Evolutionary conservation across 768 basidiomycete genomes (phyloP).

Genomic region (Mycena filopes): DNA sequence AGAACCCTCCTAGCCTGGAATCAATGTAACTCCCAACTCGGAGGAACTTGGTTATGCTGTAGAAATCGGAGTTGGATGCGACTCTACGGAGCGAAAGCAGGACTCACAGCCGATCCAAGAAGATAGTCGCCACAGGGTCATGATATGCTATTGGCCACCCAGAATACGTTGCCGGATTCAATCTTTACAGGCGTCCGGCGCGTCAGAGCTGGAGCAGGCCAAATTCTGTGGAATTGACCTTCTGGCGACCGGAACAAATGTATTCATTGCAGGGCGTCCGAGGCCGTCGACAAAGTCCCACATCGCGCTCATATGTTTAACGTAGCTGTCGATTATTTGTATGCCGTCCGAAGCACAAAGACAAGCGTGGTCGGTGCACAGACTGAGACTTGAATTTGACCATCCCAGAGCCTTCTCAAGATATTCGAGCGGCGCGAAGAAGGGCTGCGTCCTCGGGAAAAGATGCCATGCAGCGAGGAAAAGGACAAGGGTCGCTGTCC

Average conservation of each 20-base stretch:
- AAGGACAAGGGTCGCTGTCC: too few species aligned
- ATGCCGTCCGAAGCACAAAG: not conserved
- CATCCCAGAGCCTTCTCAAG: not conserved
- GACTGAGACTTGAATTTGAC: not conserved
- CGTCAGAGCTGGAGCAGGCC: not conserved
- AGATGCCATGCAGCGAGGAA: too few species aligned
- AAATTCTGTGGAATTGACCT: not conserved
- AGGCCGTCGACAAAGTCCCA: not conserved
- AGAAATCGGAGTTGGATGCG: too few species aligned
- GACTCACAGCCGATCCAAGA: too few species aligned
- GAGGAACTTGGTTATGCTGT: too few species aligned
- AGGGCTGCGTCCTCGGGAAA: too few species aligned
- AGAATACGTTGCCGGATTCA: not conserved
- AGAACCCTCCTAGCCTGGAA: too few species aligned
- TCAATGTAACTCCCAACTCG: too few species aligned
- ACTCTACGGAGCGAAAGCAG: too few species aligned
- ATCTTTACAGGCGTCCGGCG: not conserved
- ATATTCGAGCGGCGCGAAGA: too few species aligned
- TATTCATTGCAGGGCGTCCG: not conserved
- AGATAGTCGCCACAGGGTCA: too few species aligned
- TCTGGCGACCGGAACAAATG: not conserved
- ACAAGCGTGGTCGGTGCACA: not conserved
- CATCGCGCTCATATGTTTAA: not conserved
- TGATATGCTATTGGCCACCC: too few species aligned
- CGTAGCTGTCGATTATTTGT: not conserved